These are phyloP conservation scores for Stachybotrys echinatus DNA, from an alignment of 2,329 filamentous ascomycete genomes.

Conservation along the genomic window DNA sequence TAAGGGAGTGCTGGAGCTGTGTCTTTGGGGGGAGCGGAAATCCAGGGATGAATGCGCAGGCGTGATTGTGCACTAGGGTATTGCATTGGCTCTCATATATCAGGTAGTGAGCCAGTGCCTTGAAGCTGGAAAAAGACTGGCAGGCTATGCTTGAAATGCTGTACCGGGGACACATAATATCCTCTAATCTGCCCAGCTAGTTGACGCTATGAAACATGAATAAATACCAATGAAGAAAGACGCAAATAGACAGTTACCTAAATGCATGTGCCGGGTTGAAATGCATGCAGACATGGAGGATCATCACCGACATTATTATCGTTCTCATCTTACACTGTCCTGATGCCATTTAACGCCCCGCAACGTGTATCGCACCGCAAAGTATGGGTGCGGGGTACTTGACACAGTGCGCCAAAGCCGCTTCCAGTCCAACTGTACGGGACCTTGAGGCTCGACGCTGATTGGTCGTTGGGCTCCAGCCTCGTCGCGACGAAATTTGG, in stretches of 20 bases:
- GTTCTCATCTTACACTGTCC: too few relatives aligned
- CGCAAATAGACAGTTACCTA: background rate
- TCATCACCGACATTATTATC: too few relatives aligned
- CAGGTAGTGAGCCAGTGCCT: background rate
- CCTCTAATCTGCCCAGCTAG: background rate
- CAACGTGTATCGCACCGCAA: too few relatives aligned
- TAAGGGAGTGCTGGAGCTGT: slow-evolving; percentile 41
- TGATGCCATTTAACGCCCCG: too few relatives aligned
- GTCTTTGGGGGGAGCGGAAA: background rate
- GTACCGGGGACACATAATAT: background rate
- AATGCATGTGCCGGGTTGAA: too few relatives aligned
- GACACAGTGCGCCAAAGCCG: too few relatives aligned
- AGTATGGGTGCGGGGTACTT: too few relatives aligned
- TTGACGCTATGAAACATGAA: background rate
- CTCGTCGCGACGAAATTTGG: slow-evolving; percentile 34
- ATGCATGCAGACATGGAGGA: too few relatives aligned
- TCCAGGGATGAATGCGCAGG: background rate
- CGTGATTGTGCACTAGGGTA: background rate
- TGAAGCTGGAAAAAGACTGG: background rate
- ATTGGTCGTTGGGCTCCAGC: slow-evolving; percentile 22
- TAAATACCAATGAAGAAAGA: background rate
- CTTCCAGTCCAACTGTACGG: background rate
- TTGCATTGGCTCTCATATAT: background rate
- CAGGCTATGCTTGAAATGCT: background rate
- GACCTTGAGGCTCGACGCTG: slow-evolving; percentile 1